Evolutionary conservation across 164 flowering plant species (phyloP).

Genomic region (Vitis riparia): DNA sequence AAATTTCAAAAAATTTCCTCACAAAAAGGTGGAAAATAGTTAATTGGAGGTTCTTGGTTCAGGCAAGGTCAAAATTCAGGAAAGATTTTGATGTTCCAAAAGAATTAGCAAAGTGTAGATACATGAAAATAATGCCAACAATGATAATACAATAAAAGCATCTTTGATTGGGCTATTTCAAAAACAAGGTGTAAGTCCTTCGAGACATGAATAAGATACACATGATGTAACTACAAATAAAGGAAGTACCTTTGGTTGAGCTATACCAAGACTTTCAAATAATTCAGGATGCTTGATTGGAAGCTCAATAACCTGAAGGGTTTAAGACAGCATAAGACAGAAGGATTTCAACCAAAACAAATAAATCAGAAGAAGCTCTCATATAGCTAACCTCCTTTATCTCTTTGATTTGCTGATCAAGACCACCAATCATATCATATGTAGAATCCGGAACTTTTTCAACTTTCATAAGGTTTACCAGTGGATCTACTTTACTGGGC

Average conservation of each 20-base stretch:
- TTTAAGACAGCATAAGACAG: not conserved
- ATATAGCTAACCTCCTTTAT: constrained; percentile 75
- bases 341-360: not conserved
- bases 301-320: constrained; percentile 87
- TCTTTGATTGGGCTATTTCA: too few relatives aligned
- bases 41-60: too few relatives aligned
- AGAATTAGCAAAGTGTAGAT: too few relatives aligned
- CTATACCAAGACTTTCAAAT: constrained; percentile 97
- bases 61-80: too few relatives aligned
- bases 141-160: too few relatives aligned
- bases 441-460: constrained; percentile 99
- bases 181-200: too few relatives aligned
- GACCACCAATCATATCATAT: constrained; percentile 99
- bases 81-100: too few relatives aligned
- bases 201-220: not conserved
- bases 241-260: constrained; percentile 84
- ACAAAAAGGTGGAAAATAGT: too few relatives aligned
- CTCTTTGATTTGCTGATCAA: constrained; percentile 96
- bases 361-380: too few relatives aligned
- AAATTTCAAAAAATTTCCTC: too few relatives aligned
- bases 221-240: too few relatives aligned
- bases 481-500: constrained; percentile 98
- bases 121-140: too few relatives aligned
- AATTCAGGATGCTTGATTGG: constrained; percentile 97
- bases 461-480: constrained; percentile 98